A percentile compares a stretch with the other conserved stretches of the same genome.
These are phyloP conservation scores for Cytospora chrysosperma DNA, from an alignment of 2,329 filamentous ascomycete genomes.

Conservation along the genomic window DNA sequence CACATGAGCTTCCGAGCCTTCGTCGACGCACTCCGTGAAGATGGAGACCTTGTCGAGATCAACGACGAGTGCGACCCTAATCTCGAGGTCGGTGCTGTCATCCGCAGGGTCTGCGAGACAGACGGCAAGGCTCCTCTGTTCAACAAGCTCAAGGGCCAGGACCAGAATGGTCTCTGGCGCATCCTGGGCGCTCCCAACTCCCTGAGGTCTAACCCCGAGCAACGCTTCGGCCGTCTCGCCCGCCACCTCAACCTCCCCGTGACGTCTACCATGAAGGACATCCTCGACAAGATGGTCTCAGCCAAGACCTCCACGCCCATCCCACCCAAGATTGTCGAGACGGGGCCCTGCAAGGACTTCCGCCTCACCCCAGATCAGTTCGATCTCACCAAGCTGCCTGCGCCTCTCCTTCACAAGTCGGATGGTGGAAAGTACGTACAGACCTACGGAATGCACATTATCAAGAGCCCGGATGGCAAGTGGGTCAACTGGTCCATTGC, in stretches of 20 bases:
- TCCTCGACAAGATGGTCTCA: slow-evolving; percentile 42
- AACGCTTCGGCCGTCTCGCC: slow-evolving; percentile 43
- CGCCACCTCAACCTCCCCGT: slow-evolving; percentile 42
- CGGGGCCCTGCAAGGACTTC: slow-evolving; percentile 45
- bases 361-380: slow-evolving; percentile 39
- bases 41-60: slow-evolving; percentile 47
- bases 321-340: slow-evolving; percentile 33
- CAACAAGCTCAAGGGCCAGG: slow-evolving; percentile 48
- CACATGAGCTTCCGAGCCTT: slow-evolving; percentile 42
- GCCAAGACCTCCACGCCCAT: slow-evolving; percentile 36
- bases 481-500: slow-evolving; percentile 51
- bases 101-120: slow-evolving; percentile 44
- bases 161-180: slow-evolving; percentile 45
- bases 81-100: slow-evolving; percentile 48
- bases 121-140: slow-evolving; percentile 50
- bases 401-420: slow-evolving; percentile 41
- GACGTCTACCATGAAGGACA: slow-evolving; percentile 37
- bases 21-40: slow-evolving; percentile 41
- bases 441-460: slow-evolving; percentile 49
- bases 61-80: slow-evolving; percentile 42
- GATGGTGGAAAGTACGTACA: slow-evolving; percentile 52
- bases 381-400: slow-evolving; percentile 43
- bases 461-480: slow-evolving; percentile 43
- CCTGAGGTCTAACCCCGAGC: slow-evolving; percentile 33
- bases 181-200: slow-evolving; percentile 46